Conservation (phyloP, 768 basidiomycete genomes). For the Neoboletus magnificus region DNA sequence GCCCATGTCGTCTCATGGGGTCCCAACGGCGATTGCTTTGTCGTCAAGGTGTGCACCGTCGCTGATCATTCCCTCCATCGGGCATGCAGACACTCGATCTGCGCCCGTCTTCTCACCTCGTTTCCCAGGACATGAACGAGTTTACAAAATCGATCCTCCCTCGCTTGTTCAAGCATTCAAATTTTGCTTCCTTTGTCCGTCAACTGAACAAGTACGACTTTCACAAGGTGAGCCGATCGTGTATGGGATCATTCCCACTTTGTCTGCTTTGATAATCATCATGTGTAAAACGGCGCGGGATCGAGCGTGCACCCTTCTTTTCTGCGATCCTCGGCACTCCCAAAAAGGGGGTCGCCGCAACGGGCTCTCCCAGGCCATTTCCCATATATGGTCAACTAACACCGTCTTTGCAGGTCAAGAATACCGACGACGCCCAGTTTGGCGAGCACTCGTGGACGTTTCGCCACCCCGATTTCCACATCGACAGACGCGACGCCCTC, state of each 20-base stretch:
- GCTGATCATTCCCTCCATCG: neutral
- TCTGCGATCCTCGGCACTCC: conserved; percentile 10
- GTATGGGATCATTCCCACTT: neutral
- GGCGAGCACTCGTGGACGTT: conserved; percentile 58
- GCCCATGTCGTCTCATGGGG: conserved; percentile 79
- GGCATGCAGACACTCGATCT: conserved; percentile 24
- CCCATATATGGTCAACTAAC: neutral
- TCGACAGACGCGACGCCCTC: conserved; percentile 50
- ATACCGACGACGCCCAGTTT: conserved; percentile 75
- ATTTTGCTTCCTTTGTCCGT: conserved; percentile 57
- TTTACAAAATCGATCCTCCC: conserved; percentile 90
- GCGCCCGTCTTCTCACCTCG: conserved; percentile 7
- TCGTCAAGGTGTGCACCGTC: conserved; percentile 61
- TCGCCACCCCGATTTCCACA: conserved; percentile 51
- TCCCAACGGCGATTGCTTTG: conserved; percentile 80
- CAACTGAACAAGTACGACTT: conserved; percentile 97
- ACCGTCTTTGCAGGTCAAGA: conserved; percentile 62
- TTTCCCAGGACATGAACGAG: conserved; percentile 81
- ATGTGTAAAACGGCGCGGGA: conserved; percentile 11
- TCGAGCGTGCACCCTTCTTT: conserved; percentile 18
- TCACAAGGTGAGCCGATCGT: conserved; percentile 61
- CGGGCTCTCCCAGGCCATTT: neutral
- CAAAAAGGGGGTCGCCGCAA: neutral
- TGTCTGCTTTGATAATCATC: conserved; percentile 11
- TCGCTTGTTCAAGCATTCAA: conserved; percentile 64